Evolutionary conservation across 139 green algal genomes (phyloP).

Genomic region (Asterochloris sp.): DNA sequence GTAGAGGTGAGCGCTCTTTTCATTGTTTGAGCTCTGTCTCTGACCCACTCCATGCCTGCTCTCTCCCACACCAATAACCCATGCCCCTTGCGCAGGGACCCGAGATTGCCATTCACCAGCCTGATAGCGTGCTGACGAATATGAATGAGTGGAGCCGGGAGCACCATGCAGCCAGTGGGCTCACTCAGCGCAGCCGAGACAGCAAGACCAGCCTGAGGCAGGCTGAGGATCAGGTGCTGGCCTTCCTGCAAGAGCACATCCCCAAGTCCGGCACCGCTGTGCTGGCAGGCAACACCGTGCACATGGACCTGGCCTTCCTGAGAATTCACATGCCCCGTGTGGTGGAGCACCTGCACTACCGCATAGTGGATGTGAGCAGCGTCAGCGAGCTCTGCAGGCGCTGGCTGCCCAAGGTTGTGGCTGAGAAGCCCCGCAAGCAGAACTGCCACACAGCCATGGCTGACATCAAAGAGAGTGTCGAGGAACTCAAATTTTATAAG

Average conservation of each 20-base stretch:
- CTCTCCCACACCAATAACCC: not conserved
- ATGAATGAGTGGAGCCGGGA: constrained; percentile 95
- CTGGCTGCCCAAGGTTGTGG: constrained; percentile 54
- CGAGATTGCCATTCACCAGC: constrained; percentile 80
- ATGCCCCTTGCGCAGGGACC: constrained; percentile 59
- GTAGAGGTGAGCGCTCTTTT: constrained; percentile 41
- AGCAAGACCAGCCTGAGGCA: constrained; percentile 54
- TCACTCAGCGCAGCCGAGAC: constrained; percentile 42
- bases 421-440: constrained; percentile 56
- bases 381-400: constrained; percentile 69
- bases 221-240: constrained; percentile 63
- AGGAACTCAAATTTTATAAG: constrained; percentile 80
- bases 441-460: constrained; percentile 78
- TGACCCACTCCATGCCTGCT: not conserved
- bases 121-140: constrained; percentile 67
- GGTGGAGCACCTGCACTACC: constrained; percentile 71
- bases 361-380: constrained; percentile 71
- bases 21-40: not conserved
- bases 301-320: constrained; percentile 89
- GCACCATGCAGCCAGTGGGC: constrained; percentile 71
- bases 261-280: not conserved
- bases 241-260: constrained; percentile 22
- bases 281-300: constrained; percentile 74
- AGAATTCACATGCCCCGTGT: constrained; percentile 81
- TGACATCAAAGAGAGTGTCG: constrained; percentile 85